phyloP scores from a whole-genome alignment of 768 basidiomycete genomes.

The Termitomyces sp. region DNA sequence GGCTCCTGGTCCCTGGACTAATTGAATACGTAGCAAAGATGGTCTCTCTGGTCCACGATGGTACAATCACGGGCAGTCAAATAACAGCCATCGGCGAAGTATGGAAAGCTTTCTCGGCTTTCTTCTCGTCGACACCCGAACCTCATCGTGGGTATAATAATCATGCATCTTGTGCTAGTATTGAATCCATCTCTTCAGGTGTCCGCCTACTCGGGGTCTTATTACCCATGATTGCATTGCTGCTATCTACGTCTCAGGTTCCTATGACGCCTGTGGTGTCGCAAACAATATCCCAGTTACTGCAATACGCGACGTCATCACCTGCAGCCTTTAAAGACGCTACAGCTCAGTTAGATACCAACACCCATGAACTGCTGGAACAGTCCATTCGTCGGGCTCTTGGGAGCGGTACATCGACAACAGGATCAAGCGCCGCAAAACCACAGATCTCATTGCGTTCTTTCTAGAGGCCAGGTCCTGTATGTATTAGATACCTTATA shows the following conservation, averaged over 20 bases:
- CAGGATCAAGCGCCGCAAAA: no score
- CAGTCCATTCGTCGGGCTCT: slow-evolving; percentile 76
- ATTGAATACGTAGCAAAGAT: slow-evolving; percentile 78
- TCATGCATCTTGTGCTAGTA: no score
- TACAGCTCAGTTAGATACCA: slow-evolving; percentile 60
- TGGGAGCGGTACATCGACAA: slow-evolving; percentile 42
- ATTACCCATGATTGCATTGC: no score
- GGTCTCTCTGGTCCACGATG: slow-evolving; percentile 60
- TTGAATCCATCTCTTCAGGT: no score
- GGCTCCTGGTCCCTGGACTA: slow-evolving; percentile 74
- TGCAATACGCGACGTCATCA: slow-evolving; percentile 68
- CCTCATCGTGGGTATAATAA: no score
- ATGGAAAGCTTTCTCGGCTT: slow-evolving; percentile 88
- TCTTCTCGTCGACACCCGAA: no score
- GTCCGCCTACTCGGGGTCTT: no score
- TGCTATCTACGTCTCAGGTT: slow-evolving; percentile 54
- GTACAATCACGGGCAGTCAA: slow-evolving; percentile 53
- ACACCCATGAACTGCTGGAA: slow-evolving; percentile 65
- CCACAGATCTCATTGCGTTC: no score
- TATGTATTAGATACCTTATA: no score
- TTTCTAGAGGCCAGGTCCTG: no score
- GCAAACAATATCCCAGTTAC: slow-evolving; percentile 63
- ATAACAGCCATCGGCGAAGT: slow-evolving; percentile 71
- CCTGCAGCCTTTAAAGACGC: slow-evolving; percentile 86
- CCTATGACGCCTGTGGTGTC: slow-evolving; percentile 47